Evolutionary conservation across 2,329 filamentous ascomycete species (phyloP), one percentile per base, ranked within the genome.

Genomic region (Beauveria scarabaeidicola): DNA sequence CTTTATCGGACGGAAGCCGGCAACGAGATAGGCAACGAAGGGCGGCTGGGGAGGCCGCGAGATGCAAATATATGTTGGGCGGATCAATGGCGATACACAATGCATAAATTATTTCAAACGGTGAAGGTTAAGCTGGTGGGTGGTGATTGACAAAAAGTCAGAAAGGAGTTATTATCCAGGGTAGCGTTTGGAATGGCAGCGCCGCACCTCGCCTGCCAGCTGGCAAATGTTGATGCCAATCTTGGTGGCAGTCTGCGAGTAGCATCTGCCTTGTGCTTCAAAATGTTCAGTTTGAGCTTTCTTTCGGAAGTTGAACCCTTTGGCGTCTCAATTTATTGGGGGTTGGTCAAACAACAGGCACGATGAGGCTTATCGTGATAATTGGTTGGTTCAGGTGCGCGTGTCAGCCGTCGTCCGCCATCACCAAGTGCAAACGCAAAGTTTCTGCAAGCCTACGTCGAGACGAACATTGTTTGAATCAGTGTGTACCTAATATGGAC

Each of bases 1-100:
- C 41, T 85, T 81, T 63, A 85, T 86, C 64, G 84, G 83, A 53
- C 77, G 78, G 63, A 87, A 86, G 64, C 79, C 81, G 59, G 21
- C 25, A 8, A 52, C 23, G 15, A 25, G 40, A 19, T 55, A 46
- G 40, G 6, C 27, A 17, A 36, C 9, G 52, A 50, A n/a, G 3
- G 5, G 3, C 27, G 17, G 19, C 52, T 8, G 17, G 6, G 5
- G 25, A 32, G 1, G 52, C 17, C n/a, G 25, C 5, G 52, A 10
- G n/a, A 17, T 17, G 10, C 50, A 13, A 4, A 10, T 10, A 9
- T 9, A 23, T 10, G 36, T 25, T 13, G 15, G 5, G 36, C 17
- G 3, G 36, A 41, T 21, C 8, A n/a, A n/a, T 13, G 8, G 7
- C 5, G 36, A 15, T 19, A 40, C 15, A 25, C 8, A 15, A 19